These are phyloP conservation scores for Ballota nigra DNA, from an alignment of 257 asterid species.

Conservation along the genomic window DNA sequence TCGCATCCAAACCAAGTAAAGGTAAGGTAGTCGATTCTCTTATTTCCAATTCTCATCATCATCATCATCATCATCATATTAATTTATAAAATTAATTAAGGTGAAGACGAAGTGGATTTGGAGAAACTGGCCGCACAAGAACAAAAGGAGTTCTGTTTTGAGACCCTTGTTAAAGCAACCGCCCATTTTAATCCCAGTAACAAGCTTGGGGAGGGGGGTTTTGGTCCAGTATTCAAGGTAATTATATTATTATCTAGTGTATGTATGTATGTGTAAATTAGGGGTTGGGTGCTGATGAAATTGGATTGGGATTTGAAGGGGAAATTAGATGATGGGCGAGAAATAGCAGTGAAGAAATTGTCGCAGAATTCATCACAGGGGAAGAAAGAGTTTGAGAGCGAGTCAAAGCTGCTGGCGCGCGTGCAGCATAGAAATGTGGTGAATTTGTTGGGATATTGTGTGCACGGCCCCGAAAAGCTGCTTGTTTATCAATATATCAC, in stretches of 20 bases:
- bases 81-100: constrained; percentile 38
- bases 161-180: constrained; percentile 39
- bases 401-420: constrained; percentile 72
- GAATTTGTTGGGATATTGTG: constrained; percentile 70
- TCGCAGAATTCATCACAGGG: constrained; percentile 69
- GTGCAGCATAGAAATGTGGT: constrained; percentile 84
- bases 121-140: constrained; percentile 77
- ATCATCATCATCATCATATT: background rate
- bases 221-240: constrained; percentile 55
- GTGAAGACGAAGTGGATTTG: constrained; percentile 55
- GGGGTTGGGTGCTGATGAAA: background rate
- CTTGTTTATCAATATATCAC: constrained; percentile 78
- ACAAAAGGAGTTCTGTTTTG: constrained; percentile 58
- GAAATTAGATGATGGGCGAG: constrained; percentile 59
- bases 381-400: constrained; percentile 63
- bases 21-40: constrained; percentile 45
- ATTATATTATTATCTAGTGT: too few species aligned
- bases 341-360: constrained; percentile 82
- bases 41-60: too few species aligned
- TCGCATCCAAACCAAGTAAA: constrained; percentile 36
- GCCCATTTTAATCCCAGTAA: constrained; percentile 25
- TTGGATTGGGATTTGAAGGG: constrained; percentile 44
- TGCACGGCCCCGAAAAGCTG: constrained; percentile 57
- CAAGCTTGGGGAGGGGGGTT: constrained; percentile 47
- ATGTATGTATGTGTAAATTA: background rate